Base-by-base conservation (phyloP, 345 rosid species). In the Tarenaya hassleriana region DNA sequence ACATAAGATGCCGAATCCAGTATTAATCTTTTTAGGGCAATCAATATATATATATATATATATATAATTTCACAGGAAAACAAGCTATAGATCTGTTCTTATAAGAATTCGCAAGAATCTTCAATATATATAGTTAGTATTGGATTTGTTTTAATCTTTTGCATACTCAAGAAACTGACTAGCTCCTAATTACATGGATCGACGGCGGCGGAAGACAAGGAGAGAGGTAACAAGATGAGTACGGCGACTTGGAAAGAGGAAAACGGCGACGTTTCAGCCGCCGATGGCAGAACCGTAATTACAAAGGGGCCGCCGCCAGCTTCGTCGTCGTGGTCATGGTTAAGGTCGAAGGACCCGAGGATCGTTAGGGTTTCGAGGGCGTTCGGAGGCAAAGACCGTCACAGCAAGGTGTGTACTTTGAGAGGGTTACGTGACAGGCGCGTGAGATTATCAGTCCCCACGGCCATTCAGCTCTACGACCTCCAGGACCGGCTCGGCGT, bases 401-500 rank as follows among this genome's bases (percentile, higher is more conserved):
- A 85, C 31, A 85, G 95, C 62, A 85, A 85, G 63, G 95, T 85
- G 20, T 82, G 69, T 56, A 85, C 95, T 56, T 60, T 85, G 27
- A 74, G 87, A 55, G 95, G 95, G 10, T 60, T 85, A 56, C 81
- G 87, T 55, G 95, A 85, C 63, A 63, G 95, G 58, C 74, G 95
- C 46, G 95, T 85, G 50, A 75, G 95, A 66, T 70, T 85, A 62
- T 85, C 95, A 16, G 85, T 85, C 16, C 78, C 84, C 1, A 80
- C 87, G 3, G 95, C 95, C 3, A 85, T 85, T 27, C 95, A 85
- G 32, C 78, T 85, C 73, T 85, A 85, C 55, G 95, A 80, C 68
- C 95, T 85, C 67, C 95, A 85, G 71, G 95, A 82, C n/a, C 69
- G 87, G 43, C 81, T 85, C 10, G 95, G 95, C 39, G 70, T 85